Conservation (phyloP, 2,329 filamentous ascomycete species). For the Cephalotrichum gorgonifer region DNA sequence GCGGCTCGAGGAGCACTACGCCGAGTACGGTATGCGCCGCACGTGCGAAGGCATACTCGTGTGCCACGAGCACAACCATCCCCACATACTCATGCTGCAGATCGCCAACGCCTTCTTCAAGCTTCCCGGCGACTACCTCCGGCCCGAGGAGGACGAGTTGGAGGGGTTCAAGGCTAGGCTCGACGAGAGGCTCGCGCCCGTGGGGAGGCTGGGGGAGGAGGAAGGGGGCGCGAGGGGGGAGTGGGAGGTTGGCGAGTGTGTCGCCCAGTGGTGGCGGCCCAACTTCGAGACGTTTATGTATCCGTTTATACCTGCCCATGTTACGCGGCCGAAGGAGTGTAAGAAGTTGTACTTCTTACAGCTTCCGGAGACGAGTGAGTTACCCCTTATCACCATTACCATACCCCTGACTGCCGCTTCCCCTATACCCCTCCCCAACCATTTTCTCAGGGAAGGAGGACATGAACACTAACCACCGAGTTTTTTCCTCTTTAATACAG, state of each 20-base stretch:
- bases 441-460: neutral
- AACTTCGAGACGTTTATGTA: conserved; percentile 99
- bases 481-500: too few relatives aligned
- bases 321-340: conserved; percentile 94
- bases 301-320: conserved; percentile 91
- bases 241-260: conserved; percentile 89
- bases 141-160: conserved; percentile 80
- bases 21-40: conserved; percentile 85
- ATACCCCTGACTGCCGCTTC: neutral
- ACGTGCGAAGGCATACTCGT: conserved; percentile 96
- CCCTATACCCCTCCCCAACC: conserved; percentile 11
- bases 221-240: conserved; percentile 61
- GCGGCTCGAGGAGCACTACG: conserved; percentile 92
- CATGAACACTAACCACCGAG: neutral
- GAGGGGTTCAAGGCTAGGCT: conserved; percentile 89
- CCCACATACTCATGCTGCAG: conserved; percentile 97
- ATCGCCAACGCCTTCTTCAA: conserved; percentile 99
- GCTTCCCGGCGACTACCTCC: conserved; percentile 89
- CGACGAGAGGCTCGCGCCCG: conserved; percentile 86
- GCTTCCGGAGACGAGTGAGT: conserved; percentile 77
- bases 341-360: conserved; percentile 99
- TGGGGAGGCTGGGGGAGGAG: conserved; percentile 76
- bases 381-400: conserved; percentile 10
- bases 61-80: conserved; percentile 98
- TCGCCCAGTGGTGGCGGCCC: conserved; percentile 97